phyloP scores from a whole-genome alignment of 768 basidiomycete genomes.

The Gyrodon lividus region DNA sequence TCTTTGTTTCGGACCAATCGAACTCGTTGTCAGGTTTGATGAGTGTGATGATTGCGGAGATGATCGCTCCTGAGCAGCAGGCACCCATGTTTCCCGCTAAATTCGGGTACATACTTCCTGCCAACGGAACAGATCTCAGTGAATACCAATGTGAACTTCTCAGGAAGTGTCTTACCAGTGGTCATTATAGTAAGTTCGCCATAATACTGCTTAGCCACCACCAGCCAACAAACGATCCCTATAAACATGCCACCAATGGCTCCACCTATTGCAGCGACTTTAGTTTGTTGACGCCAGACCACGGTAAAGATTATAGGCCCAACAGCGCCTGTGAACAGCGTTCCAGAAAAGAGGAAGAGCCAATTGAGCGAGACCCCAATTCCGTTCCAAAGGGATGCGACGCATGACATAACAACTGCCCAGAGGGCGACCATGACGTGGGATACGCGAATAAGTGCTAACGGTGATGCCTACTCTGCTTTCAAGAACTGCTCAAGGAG shows the following conservation, averaged over 20 bases:
- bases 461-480: constrained; percentile 15
- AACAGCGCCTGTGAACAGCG: constrained; percentile 33
- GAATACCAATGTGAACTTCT: not conserved
- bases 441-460: constrained; percentile 22
- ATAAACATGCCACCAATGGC: constrained; percentile 40
- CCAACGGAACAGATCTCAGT: not conserved
- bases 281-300: constrained; percentile 37
- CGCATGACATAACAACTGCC: constrained; percentile 23
- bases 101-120: constrained; percentile 17
- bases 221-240: constrained; percentile 49
- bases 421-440: constrained; percentile 26
- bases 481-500: not conserved
- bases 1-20: constrained; percentile 19
- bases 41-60: constrained; percentile 14
- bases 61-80: constrained; percentile 15
- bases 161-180: constrained; percentile 5
- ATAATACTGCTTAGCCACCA: constrained; percentile 23
- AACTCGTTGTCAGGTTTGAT: constrained; percentile 19
- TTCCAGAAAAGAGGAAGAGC: constrained; percentile 20
- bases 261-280: constrained; percentile 38
- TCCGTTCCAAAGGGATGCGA: constrained; percentile 26
- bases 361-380: constrained; percentile 23
- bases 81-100: constrained; percentile 16
- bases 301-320: constrained; percentile 18
- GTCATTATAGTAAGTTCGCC: constrained; percentile 15